Percentiles rank a stretch among this genome's conserved stretches.
Evolutionary conservation across 768 basidiomycete genomes (phyloP).

Genomic region (Sarcodon aspratus): DNA sequence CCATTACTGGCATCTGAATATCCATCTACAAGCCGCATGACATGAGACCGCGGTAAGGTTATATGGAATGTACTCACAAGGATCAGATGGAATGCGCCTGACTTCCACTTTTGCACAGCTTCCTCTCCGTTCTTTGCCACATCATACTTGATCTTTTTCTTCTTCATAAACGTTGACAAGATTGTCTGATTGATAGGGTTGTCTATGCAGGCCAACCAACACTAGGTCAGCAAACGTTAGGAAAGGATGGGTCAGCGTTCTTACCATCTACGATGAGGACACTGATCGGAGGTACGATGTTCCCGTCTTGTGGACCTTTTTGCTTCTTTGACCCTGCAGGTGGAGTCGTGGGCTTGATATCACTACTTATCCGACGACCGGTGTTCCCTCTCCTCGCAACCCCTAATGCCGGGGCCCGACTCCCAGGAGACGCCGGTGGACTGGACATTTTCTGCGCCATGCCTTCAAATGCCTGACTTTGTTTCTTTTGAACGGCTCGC

Average conservation of each 20-base stretch:
- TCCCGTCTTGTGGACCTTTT: constrained; percentile 43
- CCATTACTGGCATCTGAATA: constrained; percentile 99
- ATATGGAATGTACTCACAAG: constrained; percentile 43
- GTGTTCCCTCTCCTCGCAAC: constrained; percentile 17
- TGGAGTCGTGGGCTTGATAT: constrained; percentile 15
- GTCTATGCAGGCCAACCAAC: constrained; percentile 36
- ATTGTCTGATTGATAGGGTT: constrained; percentile 99
- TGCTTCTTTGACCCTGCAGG: constrained; percentile 31
- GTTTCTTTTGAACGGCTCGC: background rate
- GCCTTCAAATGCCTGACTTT: background rate
- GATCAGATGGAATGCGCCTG: constrained; percentile 90
- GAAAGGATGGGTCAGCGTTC: constrained; percentile 16
- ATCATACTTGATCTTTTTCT: constrained; percentile 91
- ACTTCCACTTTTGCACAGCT: constrained; percentile 91
- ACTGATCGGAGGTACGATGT: constrained; percentile 91
- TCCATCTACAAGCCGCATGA: constrained; percentile 70
- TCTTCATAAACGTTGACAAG: constrained; percentile 92
- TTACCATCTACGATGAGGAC: constrained; percentile 96
- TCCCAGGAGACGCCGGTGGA: constrained; percentile 14
- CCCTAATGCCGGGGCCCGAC: constrained; percentile 12
- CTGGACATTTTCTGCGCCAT: background rate
- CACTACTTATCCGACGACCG: constrained; percentile 19
- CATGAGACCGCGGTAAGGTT: background rate
- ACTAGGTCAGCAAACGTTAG: background rate
- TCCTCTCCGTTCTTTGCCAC: constrained; percentile 92